Evolutionary conservation across 1,139 yeast genomes (phyloP).

Genomic region (Candida sp.): DNA sequence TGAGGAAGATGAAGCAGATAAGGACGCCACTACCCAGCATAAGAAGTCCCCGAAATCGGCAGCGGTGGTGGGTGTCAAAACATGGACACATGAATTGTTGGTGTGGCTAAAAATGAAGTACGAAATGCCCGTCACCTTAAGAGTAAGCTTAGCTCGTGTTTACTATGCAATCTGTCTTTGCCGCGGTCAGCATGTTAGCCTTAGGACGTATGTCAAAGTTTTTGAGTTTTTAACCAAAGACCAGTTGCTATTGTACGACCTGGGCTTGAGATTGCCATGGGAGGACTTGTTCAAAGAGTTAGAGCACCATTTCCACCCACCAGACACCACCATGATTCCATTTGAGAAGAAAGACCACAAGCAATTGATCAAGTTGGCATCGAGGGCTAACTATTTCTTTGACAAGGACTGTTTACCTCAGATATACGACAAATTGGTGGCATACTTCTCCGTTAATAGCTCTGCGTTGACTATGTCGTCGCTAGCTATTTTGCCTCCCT

Average conservation of each 20-base stretch:
- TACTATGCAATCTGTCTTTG: conserved; percentile 76
- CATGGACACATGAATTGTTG: conserved; percentile 89
- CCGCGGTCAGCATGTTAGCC: conserved; percentile 72
- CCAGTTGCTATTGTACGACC: conserved; percentile 38
- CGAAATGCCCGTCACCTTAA: conserved; percentile 72
- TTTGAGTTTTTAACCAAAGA: conserved; percentile 64
- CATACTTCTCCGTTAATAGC: conserved; percentile 60
- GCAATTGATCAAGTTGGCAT: conserved; percentile 48
- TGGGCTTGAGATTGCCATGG: conserved; percentile 58
- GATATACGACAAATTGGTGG: conserved; percentile 40
- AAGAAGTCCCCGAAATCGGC: conserved; percentile 71
- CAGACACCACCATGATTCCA: conserved; percentile 32
- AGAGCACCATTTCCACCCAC: conserved; percentile 33
- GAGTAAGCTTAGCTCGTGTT: conserved; percentile 68
- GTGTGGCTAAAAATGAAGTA: conserved; percentile 84
- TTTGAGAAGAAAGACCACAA: conserved; percentile 48
- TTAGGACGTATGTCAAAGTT: conserved; percentile 66
- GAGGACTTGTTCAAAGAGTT: conserved; percentile 46
- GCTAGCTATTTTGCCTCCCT: conserved; percentile 56
- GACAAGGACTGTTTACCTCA: conserved; percentile 38
- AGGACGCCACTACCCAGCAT: conserved; percentile 48
- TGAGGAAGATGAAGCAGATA: conserved; percentile 48
- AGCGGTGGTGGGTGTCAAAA: conserved; percentile 74
- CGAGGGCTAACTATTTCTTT: conserved; percentile 52
- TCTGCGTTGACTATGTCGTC: conserved; percentile 63